Conservation (phyloP, 495 filamentous ascomycete genomes). For the Penicillium odoratum region DNA sequence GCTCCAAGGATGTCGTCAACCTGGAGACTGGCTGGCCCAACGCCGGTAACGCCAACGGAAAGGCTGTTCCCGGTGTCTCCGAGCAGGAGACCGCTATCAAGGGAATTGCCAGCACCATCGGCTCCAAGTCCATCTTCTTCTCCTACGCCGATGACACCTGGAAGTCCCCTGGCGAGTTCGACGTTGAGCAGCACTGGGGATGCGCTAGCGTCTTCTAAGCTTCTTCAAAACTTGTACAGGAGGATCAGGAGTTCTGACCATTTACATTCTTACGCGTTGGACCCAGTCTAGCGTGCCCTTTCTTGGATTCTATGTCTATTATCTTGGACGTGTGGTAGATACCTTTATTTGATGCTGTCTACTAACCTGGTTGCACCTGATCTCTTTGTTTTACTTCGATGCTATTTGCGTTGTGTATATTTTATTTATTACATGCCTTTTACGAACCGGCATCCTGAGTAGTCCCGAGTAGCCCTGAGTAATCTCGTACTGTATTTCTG, state of each 20-base stretch:
- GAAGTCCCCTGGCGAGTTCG: conserved; percentile 70
- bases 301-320: conserved; percentile 30
- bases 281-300: conserved; percentile 3
- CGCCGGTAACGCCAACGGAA: conserved; percentile 65
- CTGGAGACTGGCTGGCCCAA: conserved; percentile 93
- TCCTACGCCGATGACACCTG: conserved; percentile 76
- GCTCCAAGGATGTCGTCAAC: conserved; percentile 68
- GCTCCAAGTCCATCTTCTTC: conserved; percentile 70
- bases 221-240: conserved; percentile 35
- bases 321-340: conserved; percentile 40
- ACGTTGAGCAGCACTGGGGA: conserved; percentile 82
- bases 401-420: conserved; percentile 28
- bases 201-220: conserved; percentile 54
- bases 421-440: conserved; percentile 30
- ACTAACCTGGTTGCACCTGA: conserved; percentile 32
- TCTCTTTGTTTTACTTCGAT: conserved; percentile 25
- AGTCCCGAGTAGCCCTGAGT: neutral
- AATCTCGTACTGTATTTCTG: neutral
- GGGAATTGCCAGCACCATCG: conserved; percentile 58
- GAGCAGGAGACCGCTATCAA: conserved; percentile 74
- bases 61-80: conserved; percentile 60
- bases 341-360: conserved; percentile 38
- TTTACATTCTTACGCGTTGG: neutral
- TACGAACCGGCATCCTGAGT: conserved; percentile 4
- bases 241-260: conserved; percentile 28